These are phyloP conservation scores for Salix koriyanagi DNA, from an alignment of 345 rosid genomes.

Conservation along the genomic window DNA sequence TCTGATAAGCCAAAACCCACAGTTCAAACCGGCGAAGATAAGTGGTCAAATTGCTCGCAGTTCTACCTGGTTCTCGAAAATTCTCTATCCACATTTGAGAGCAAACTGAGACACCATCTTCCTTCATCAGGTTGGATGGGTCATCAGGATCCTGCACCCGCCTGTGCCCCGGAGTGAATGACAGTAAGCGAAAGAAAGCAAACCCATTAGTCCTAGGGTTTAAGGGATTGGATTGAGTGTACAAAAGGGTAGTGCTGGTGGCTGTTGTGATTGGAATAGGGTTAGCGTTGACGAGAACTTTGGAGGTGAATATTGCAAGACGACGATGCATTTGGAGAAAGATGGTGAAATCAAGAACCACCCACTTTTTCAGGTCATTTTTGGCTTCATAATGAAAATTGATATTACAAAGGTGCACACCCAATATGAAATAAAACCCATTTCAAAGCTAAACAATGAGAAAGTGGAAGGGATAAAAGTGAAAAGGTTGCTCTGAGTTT, in stretches of 20 bases:
- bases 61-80: slow-evolving; percentile 46
- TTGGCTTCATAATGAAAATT: background rate
- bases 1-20: slow-evolving; percentile 94
- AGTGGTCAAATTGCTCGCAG: slow-evolving; percentile 50
- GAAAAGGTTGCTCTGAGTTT: background rate
- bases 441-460: background rate
- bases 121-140: slow-evolving; percentile 70
- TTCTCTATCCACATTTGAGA: slow-evolving; percentile 93
- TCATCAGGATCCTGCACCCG: slow-evolving; percentile 75
- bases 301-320: slow-evolving; percentile 28
- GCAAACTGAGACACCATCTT: slow-evolving; percentile 91
- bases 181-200: slow-evolving; percentile 41
- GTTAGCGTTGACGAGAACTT: slow-evolving; percentile 27
- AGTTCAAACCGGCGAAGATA: slow-evolving; percentile 79
- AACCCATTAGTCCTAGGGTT: slow-evolving; percentile 19
- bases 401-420: background rate
- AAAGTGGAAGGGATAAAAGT: background rate
- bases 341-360: background rate
- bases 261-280: slow-evolving; percentile 8
- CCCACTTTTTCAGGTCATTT: slow-evolving; percentile 11
- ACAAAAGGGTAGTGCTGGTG: slow-evolving; percentile 13
- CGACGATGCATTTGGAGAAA: slow-evolving; percentile 47
- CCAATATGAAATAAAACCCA: background rate
- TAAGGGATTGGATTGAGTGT: slow-evolving; percentile 18
- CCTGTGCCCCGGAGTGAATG: slow-evolving; percentile 48